Base-by-base conservation (phyloP, 768 basidiomycete species). In the Calvatia gigantea region DNA sequence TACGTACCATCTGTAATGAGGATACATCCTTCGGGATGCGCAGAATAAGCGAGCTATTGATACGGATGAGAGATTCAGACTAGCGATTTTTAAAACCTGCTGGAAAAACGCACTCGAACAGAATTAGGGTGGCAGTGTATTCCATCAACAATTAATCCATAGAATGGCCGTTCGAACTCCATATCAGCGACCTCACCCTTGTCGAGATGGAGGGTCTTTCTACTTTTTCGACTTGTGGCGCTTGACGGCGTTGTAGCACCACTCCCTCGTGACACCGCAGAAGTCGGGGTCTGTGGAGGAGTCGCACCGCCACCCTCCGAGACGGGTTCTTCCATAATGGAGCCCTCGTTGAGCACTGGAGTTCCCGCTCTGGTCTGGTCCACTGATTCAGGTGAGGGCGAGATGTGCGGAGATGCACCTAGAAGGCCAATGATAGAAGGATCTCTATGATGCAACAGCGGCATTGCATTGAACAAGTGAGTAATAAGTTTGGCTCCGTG, bases 381-480 rank as follows among this genome's bases (percentile, higher is more conserved):
- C 15, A 6, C 37, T 3, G 54, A 48, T 11, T 56, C 54, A 32
- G 47, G 45, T 9, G 49, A 25, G 4, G 76, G 73, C 21, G 77
- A 76, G 33, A 83, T 70, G 64, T 83, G 79, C 1, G 86, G 88
- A 12, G 86, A 87, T 37, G 91, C 82, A 25, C 91, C 91, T 50
- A 96, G 72, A 6, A 95, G 78, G 25, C 94, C 94, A 54, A 95
- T 92, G 64, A 95, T 91, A 9, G 90, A 90, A 9, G 94, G 93
- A 67, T 94, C 92, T 31, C 94, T 82, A 66, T 96, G 93, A 67
- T 95, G 89, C 35, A 91, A 70, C 62, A 89, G 89, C 12, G 89
- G 89, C 92, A 94, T 94, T 6, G 92, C 91, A 61, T 96, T 96
- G 83, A 93, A 94, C 23, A 95, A 75, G 69, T 95, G 94, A 0